Conservation (phyloP, 2,329 filamentous ascomycete species). For the Aspergillus chevalieri region DNA sequence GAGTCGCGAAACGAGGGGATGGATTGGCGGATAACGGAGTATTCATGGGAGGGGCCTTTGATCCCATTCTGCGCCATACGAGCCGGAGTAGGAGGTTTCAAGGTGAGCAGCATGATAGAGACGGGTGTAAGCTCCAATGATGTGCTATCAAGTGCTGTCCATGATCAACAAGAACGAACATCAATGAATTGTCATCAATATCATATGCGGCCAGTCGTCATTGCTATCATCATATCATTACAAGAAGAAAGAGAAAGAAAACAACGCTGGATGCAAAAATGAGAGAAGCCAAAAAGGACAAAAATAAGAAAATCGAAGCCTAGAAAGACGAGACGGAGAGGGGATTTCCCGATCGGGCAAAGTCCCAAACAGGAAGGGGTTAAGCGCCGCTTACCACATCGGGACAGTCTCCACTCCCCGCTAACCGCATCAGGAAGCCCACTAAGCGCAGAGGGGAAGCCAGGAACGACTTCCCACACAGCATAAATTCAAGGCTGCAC, state of each 20-base stretch:
- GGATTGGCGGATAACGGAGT: slow-evolving; percentile 37
- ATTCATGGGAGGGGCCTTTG: slow-evolving; percentile 46
- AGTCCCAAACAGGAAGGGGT: slow-evolving; percentile 22
- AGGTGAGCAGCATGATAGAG: slow-evolving; percentile 45
- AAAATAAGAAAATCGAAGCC: slow-evolving; percentile 3
- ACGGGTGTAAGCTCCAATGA: no score
- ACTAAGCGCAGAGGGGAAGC: no score
- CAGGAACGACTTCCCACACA: no score
- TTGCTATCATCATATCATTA: neutral
- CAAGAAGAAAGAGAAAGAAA: neutral
- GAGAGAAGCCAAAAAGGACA: slow-evolving; percentile 16
- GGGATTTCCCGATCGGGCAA: slow-evolving; percentile 19
- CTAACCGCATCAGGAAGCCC: slow-evolving; percentile 9
- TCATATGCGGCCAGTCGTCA: no score
- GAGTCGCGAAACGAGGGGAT: slow-evolving; percentile 32
- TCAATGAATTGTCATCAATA: no score
- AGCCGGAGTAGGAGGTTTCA: slow-evolving; percentile 38
- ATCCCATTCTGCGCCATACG: slow-evolving; percentile 41
- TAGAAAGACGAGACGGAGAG: slow-evolving; percentile 10
- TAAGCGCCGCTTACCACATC: slow-evolving; percentile 11
- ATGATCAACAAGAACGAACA: no score
- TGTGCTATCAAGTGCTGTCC: no score
- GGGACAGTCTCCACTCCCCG: slow-evolving; percentile 13
- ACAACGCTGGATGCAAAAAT: neutral
- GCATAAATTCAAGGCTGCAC: no score